Conservation (phyloP, 495 filamentous ascomycete genomes). For the Bryoglossum gracile region DNA sequence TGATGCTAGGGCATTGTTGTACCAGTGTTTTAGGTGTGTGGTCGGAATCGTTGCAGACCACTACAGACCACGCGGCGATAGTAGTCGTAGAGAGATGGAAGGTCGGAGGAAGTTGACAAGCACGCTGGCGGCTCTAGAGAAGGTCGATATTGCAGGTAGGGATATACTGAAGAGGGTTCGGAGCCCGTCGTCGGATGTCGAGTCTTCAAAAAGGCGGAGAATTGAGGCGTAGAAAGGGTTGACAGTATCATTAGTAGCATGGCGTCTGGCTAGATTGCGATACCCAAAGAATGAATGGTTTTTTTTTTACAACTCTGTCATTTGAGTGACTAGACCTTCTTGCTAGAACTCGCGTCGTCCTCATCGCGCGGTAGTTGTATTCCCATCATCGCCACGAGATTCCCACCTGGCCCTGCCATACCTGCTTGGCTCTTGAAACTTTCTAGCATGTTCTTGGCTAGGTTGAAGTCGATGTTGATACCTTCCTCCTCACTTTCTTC, state of each 20-base stretch:
- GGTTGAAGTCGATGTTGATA: conserved; percentile 73
- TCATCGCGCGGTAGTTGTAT: conserved; percentile 75
- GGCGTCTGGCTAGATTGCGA: conserved; percentile 13
- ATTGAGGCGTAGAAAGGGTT: background rate
- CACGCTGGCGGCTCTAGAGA: conserved; percentile 31
- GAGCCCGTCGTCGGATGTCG: background rate
- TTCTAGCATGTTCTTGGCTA: conserved; percentile 87
- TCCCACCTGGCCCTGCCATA: conserved; percentile 75
- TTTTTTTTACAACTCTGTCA: background rate
- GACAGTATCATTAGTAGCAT: background rate
- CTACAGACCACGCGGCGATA: conserved; percentile 38
- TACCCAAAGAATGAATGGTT: conserved; percentile 3
- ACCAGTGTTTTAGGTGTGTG: conserved; percentile 42
- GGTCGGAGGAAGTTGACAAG: conserved; percentile 37
- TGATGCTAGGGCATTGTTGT: conserved; percentile 34
- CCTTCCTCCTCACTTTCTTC: conserved; percentile 45
- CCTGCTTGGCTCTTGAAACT: conserved; percentile 85
- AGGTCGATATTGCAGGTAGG: conserved; percentile 17
- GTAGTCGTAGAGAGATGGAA: conserved; percentile 38
- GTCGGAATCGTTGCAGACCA: conserved; percentile 39
- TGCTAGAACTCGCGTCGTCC: conserved; percentile 27
- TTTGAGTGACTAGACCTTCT: conserved; percentile 1
- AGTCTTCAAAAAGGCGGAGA: conserved; percentile 9
- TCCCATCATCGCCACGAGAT: conserved; percentile 79
- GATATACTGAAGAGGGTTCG: conserved; percentile 21